Evolutionary conservation across 2,329 filamentous ascomycete species (phyloP), one percentile per base, ranked within the genome.

Genomic region (Talaromyces piceae): DNA sequence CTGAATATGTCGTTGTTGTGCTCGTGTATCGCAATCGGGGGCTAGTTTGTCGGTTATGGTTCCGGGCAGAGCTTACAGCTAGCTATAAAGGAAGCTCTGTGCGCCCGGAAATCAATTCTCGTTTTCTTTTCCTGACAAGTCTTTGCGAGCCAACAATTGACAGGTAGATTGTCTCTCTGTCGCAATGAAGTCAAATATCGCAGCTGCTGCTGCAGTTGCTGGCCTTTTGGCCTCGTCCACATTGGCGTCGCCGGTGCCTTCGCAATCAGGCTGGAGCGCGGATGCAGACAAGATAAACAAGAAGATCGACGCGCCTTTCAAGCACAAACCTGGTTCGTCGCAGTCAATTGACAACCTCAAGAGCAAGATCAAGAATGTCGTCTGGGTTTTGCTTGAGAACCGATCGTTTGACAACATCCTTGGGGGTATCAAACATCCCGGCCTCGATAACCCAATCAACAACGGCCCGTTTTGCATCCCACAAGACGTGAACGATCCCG

Each of bases 351-450:
- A 57, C 54, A 66, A 65, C 49, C 46, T 68, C 50, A 68, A 66
- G 55, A 57, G 53, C 44, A 63, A 67, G 47, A 67, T 69, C 54
- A 67, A 69, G 59, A 64, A 68, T 58, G 65, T 69, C 3, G 66
- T 68, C 25, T 57, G 66, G 25, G 53, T 68, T 46, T 58, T 65
- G 33, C 67, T 73, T 65, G 72, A 73, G 57, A 74, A 74, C 58
- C 71, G 71, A 48, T 73, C 72, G 0, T 59, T 73, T 22, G 72
- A 74, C 57, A 74, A 73, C 58, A 54, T 74, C 6, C 59, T 73
- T 4, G 72, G 72, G 50, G 72, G 70, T 7, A 67, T 72, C 60
- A 69, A 56, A 12, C 55, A 63, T 13, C 52, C 58, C 12, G 70
- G 70, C 23, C 56, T 73, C 2, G 68, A 73, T 39, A 74, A 74